A percentile compares a stretch with the other conserved stretches of the same genome.
Evolutionary conservation across 371 early-diverging fungal species (phyloP).

Genomic region (Funneliformis caledonium): DNA sequence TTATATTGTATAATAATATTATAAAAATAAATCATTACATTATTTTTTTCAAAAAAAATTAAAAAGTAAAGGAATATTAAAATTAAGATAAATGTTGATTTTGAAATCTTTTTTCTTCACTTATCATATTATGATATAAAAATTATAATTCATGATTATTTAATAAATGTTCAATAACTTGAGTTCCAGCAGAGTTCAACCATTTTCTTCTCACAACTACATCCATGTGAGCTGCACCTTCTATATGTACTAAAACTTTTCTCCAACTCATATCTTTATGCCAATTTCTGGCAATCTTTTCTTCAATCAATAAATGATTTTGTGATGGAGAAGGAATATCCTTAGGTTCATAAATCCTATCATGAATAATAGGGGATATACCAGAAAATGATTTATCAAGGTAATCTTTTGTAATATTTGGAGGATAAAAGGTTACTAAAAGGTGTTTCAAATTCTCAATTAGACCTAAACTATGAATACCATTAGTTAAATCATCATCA

Average conservation of each 20-base stretch:
- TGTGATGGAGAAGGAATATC: neutral
- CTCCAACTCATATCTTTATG: constrained; percentile 51
- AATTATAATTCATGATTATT: constrained; percentile 45
- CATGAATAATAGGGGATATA: constrained; percentile 36
- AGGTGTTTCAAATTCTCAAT: neutral
- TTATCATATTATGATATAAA: neutral
- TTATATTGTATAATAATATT: too few species aligned
- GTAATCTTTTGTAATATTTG: neutral
- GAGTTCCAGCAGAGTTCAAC: constrained; percentile 50
- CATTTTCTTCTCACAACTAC: constrained; percentile 51
- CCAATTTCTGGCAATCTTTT: constrained; percentile 46
- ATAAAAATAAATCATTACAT: too few species aligned
- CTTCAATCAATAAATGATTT: neutral
- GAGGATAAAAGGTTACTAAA: neutral
- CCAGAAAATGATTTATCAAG: neutral
- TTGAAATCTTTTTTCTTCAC: too few species aligned
- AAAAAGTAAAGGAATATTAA: too few species aligned
- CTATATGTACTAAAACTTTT: constrained; percentile 48
- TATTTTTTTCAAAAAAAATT: too few species aligned
- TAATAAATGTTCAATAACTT: constrained; percentile 46
- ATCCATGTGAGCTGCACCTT: constrained; percentile 47
- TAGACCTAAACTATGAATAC: neutral
- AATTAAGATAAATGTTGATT: too few species aligned
- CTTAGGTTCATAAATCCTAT: constrained; percentile 26
- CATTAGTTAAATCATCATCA: neutral